phyloP scores from a whole-genome alignment of 164 flowering plant species.

The Stephania japonica region DNA sequence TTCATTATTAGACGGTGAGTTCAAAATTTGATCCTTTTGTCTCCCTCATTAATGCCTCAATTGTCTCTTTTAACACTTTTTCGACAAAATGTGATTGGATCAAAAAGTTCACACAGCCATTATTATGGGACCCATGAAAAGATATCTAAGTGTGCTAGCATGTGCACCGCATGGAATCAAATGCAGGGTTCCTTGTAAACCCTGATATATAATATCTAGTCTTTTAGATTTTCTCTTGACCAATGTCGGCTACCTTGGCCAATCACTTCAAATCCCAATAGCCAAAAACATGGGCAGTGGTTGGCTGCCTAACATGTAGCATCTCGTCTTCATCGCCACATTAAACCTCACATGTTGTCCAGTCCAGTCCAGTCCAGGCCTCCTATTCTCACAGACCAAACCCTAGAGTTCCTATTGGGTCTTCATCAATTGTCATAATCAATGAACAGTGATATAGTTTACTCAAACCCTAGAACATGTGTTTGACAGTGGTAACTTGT shows the following conservation, averaged over 20 bases:
- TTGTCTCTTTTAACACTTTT: not conserved
- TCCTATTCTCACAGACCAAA: not conserved
- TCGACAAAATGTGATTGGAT: not conserved
- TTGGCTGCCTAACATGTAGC: not conserved
- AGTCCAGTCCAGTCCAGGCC: not conserved
- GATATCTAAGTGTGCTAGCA: not conserved
- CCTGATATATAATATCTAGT: not conserved
- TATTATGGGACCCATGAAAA: not conserved
- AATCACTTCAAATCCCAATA: not conserved
- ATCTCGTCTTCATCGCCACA: not conserved
- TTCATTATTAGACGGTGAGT: not conserved
- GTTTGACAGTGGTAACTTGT: not conserved
- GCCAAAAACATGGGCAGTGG: not conserved
- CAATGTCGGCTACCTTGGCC: not conserved
- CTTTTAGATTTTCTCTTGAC: not conserved
- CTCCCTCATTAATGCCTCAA: not conserved
- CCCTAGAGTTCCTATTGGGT: not conserved
- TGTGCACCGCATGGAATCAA: not conserved
- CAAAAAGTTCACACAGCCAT: not conserved
- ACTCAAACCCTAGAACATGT: not conserved
- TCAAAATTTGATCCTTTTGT: not conserved
- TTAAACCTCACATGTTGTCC: not conserved
- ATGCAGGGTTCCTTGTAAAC: not conserved
- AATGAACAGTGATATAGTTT: not conserved
- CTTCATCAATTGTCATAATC: not conserved